Evolutionary conservation across 345 rosid genomes (phyloP), one percentile per base, ranked within the genome.

Genomic region (Adansonia digitata): DNA sequence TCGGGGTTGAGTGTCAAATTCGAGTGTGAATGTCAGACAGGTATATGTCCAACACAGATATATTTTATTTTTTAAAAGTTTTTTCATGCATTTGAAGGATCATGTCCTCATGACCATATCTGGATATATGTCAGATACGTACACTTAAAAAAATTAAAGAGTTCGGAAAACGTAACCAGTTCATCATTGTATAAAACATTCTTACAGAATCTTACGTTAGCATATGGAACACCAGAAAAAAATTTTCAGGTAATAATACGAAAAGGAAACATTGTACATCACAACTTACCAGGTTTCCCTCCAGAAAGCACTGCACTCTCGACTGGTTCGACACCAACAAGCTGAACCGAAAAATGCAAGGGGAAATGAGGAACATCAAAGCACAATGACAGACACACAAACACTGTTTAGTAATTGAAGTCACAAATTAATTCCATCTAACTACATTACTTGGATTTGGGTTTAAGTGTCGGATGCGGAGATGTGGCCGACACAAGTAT

Each of bases 231-330:
- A 27, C 4, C 3, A 31, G 22, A 68, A 68, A 68, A 45, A 8
- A 68, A 26, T 2, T 68, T 43, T 68, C 55, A 26, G 20, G 6
- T 67, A 31, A 43, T 26, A 17, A 40, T 17, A 29, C 56, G 10
- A 53, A 70, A 69, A 60, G n/a, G n/a, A n/a, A n/a, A n/a, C n/a
- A n/a, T n/a, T n/a, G n/a, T n/a, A n/a, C n/a, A n/a, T n/a, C n/a
- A 24, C 37, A 35, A 77, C 81, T 85, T 24, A 87, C 91, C 84
- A 40, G 83, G 87, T 72, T 78, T 86, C 69, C 88, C 91, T 60
- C 93, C 91, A 71, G 80, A 79, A 63, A 89, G 61, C 27, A 89
- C 40, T 26, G 91, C 84, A 71, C 88, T 89, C 75, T 89, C 91
- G 63, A 52, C 84, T 37, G 90, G 91, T 76, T 87, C 90, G 10